Evolutionary conservation across 2,329 filamentous ascomycete species (phyloP), one percentile per base, ranked within the genome.

Genomic region (Spiromastix sp.): DNA sequence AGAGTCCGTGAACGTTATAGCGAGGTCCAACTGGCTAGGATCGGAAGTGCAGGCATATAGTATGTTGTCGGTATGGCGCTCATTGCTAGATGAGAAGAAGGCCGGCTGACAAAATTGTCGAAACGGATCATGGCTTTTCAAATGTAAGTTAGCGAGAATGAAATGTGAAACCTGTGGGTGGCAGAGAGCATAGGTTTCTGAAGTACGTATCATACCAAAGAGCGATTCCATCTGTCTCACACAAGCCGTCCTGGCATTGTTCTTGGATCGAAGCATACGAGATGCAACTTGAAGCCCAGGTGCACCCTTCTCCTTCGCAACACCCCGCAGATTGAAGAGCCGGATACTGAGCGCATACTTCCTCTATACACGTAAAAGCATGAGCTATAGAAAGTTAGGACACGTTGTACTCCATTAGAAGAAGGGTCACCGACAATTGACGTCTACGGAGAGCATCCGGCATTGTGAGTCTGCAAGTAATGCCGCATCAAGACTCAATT

Each of bases 81-180:
- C 31, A 11, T 10, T 25, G 19, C 12, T 25, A 20, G 26, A 33
- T 18, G 21, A n/a, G n/a, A n/a, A n/a, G n/a, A n/a, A 21, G 1
- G 20, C 31, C 10, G 15, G 19, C 10, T 26, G 31, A n/a, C 31
- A 34, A 22, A 25, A 34, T 18, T 34, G 17, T 5, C 21, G 31
- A 20, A 24, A 17, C 13, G 31, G 15, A 12, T 26, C 21, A 17
- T 13, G 20, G 12, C 31, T 34, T 16, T 13, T 16, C 8, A 25
- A 17, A 3, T 9, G 11, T 18, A 11, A 31, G 15, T 33, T 24
- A 4, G 12, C 12, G 4, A 31, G 4, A 11, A 24, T 22, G 22
- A 25, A 10, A 9, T 21, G n/a, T 9, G 10, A 31, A 5, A 5
- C 4, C 19, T 9, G 13, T 11, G 10, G 12, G 7, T 17, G 16